Evolutionary conservation across 129 eudicot species (phyloP).

Genomic region (Centaurea solstitialis): DNA sequence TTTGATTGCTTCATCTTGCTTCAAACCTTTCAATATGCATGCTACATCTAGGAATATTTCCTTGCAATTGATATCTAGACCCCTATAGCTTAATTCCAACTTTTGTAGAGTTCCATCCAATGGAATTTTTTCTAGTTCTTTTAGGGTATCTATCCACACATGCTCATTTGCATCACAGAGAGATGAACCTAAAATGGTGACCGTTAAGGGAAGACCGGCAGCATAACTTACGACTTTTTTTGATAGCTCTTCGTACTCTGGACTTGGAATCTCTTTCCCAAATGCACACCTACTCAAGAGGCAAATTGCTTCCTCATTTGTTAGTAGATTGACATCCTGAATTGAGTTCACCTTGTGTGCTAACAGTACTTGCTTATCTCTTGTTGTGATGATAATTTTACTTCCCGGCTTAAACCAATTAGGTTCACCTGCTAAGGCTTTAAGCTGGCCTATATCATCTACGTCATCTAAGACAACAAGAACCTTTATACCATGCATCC

Average conservation of each 20-base stretch:
- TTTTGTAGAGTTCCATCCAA: not conserved
- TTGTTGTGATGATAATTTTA: constrained; percentile 10
- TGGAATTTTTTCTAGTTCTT: not conserved
- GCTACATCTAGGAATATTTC: constrained; percentile 11
- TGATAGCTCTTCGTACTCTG: constrained; percentile 6
- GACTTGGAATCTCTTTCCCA: constrained; percentile 15
- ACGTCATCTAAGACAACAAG: too few relatives aligned
- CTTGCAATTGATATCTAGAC: not conserved
- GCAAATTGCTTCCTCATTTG: not conserved
- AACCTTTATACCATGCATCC: not conserved
- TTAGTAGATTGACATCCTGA: constrained; percentile 6
- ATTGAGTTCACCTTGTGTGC: constrained; percentile 3
- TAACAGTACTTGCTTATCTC: constrained; percentile 14
- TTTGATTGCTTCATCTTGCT: not conserved
- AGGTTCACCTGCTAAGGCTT: constrained; percentile 4
- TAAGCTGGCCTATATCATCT: too few relatives aligned
- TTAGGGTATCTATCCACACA: not conserved
- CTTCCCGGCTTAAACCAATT: constrained; percentile 18
- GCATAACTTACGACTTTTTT: constrained; percentile 2
- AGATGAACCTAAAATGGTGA: constrained; percentile 8
- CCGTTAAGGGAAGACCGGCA: constrained; percentile 17
- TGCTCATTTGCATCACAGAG: not conserved
- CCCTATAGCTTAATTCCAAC: constrained; percentile 9
- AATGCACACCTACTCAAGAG: constrained; percentile 20
- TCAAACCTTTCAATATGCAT: not conserved